These are phyloP conservation scores for Collybia nuda DNA, from an alignment of 768 basidiomycete species.

Conservation along the genomic window DNA sequence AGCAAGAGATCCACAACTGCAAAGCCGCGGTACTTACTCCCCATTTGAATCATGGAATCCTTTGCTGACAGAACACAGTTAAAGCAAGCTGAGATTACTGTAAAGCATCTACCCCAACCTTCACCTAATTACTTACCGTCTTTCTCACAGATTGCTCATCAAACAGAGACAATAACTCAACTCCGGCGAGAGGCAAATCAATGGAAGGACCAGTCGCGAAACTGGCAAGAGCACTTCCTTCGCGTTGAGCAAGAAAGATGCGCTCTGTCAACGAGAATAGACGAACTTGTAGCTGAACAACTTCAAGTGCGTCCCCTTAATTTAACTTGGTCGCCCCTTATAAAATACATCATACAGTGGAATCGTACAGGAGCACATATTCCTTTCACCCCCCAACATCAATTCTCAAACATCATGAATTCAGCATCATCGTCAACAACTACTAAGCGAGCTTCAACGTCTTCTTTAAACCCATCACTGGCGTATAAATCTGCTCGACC, in stretches of 20 bases:
- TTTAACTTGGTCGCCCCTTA: background rate
- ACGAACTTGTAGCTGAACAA: conserved; percentile 56
- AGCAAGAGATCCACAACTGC: conserved; percentile 34
- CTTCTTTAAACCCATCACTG: conserved; percentile 27
- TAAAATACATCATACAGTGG: conserved; percentile 13
- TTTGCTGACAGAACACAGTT: conserved; percentile 33
- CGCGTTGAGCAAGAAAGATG: conserved; percentile 72
- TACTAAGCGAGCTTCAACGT: conserved; percentile 24
- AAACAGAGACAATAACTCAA: conserved; percentile 58
- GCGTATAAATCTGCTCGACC: conserved; percentile 25
- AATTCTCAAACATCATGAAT: conserved; percentile 20
- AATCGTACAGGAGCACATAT: conserved; percentile 11
- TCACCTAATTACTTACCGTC: background rate
- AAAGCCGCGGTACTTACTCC: conserved; percentile 48
- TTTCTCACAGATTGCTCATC: conserved; percentile 50
- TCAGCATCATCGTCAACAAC: conserved; percentile 30
- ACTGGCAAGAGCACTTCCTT: conserved; percentile 81
- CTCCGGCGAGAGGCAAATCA: conserved; percentile 64
- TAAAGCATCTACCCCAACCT: conserved; percentile 24
- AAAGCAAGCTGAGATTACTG: conserved; percentile 56
- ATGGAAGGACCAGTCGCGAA: conserved; percentile 74
- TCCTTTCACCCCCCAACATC: conserved; percentile 34
- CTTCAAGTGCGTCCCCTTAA: conserved; percentile 35
- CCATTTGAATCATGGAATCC: conserved; percentile 4
- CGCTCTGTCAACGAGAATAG: conserved; percentile 52